A percentile compares a stretch with the other conserved stretches of the same genome.
These are phyloP conservation scores for Sugiyamaella mastotermitis DNA, from an alignment of 805 yeast species.

Conservation along the genomic window DNA sequence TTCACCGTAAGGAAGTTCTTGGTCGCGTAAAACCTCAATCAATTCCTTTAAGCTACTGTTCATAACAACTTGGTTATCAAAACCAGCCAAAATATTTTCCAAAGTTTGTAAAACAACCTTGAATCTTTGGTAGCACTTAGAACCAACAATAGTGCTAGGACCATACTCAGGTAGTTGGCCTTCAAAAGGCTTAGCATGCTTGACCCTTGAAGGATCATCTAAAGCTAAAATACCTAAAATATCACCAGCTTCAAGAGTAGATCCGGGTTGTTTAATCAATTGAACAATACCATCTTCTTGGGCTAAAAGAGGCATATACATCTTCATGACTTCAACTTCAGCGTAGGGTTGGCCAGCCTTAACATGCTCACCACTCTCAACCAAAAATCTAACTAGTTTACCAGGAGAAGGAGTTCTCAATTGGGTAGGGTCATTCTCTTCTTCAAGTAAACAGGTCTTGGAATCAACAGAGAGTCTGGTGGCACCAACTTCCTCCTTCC, in stretches of 20 bases:
- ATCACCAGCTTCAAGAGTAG: constrained; percentile 95
- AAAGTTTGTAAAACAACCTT: constrained; percentile 52
- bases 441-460: constrained; percentile 89
- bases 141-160: constrained; percentile 73
- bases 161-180: constrained; percentile 91
- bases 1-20: constrained; percentile 85
- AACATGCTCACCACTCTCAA: constrained; percentile 93
- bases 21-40: constrained; percentile 67
- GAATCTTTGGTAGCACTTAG: constrained; percentile 76
- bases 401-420: constrained; percentile 99
- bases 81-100: constrained; percentile 79
- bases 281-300: constrained; percentile 92
- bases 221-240: constrained; percentile 89
- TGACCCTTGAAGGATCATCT: constrained; percentile 96
- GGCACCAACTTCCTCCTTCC: constrained; percentile 96
- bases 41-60: constrained; percentile 70
- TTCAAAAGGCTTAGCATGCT: constrained; percentile 92
- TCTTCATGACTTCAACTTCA: constrained; percentile 99
- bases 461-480: constrained; percentile 93
- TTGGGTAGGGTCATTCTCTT: constrained; percentile 97
- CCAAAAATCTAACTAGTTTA: constrained; percentile 86
- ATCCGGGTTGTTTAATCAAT: constrained; percentile 94
- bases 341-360: constrained; percentile 91
- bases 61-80: constrained; percentile 93
- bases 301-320: constrained; percentile 97